Evolutionary conservation across 768 basidiomycete genomes (phyloP), one percentile per base, ranked within the genome.

Genomic region (Sporobolomyces roseus): DNA sequence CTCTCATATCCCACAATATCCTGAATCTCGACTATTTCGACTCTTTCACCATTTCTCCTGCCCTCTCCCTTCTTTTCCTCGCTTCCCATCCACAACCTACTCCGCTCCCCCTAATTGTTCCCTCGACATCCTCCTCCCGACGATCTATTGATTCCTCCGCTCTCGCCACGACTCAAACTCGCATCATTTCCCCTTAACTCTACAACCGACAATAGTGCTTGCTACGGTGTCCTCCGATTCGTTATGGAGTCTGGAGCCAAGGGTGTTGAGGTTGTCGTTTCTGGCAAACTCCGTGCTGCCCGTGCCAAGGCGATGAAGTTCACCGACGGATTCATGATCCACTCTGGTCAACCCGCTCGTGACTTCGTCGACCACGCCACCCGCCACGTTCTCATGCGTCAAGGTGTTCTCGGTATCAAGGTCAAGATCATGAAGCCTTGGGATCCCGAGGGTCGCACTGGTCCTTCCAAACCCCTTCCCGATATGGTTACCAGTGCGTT

Each of bases 291-390:
- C 78, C 92, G 96, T 79, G 96, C 94, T 74, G 96, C 96, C 74
- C 93, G 94, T 85, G 96, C 96, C 78, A 99, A 99, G 83, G 90
- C 92, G 25, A 99, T 99, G 96, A 99, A 99, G 82, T 98, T 99
- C 83, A 97, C 93, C 78, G 96, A 99, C 78, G 96, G 96, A 63
- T 97, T 97, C 88, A 82, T 82, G 80, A 80, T 81, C 75, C 81
- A 81, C 79, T 98, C 93, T 21, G 72, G 72, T 49, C 96, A 99
- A 83, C 96, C 96, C 75, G 88, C 87, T 55, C 84, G 87, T 62
- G 96, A 99, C 79, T 99, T 93, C 77, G 93, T 99, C 71, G 94
- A 98, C 83, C 85, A 91, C 75, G 96, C 96, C 68, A 93, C 97
- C 76, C 87, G 96, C 75, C 96, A 99, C 83, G 96, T 98, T 77